These are phyloP conservation scores for Aspergillus sp. DNA, from an alignment of 2,329 filamentous ascomycete genomes.

Conservation along the genomic window DNA sequence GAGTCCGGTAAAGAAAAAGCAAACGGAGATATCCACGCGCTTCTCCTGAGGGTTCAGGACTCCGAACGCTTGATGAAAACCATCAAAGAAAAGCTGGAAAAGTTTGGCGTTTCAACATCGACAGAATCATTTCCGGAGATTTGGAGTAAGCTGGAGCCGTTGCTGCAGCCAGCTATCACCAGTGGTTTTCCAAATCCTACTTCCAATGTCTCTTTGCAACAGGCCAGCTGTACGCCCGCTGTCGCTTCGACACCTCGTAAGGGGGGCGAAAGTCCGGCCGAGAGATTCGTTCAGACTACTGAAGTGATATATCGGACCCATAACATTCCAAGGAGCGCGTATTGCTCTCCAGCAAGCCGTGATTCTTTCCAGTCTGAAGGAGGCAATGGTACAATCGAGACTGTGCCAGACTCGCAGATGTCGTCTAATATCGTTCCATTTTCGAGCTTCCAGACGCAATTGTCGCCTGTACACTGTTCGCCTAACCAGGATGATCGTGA, in stretches of 20 bases:
- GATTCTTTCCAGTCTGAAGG: not conserved
- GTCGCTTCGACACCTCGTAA: conserved; percentile 1
- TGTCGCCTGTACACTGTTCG: conserved; percentile 10
- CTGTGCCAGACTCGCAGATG: conserved; percentile 4
- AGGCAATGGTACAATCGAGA: not conserved
- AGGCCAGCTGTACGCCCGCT: not conserved
- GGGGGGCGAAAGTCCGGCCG: not conserved
- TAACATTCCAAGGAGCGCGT: conserved; percentile 8
- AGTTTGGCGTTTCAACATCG: conserved; percentile 8
- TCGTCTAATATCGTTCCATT: conserved; percentile 26
- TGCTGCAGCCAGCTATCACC: conserved; percentile 6
- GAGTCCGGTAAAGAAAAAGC: conserved; percentile 15
- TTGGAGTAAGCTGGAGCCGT: conserved; percentile 14
- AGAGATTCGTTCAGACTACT: conserved; percentile 8
- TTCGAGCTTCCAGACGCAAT: conserved; percentile 19
- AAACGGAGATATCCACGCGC: conserved; percentile 17
- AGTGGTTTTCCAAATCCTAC: not conserved
- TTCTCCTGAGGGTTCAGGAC: conserved; percentile 19
- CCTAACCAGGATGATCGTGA: conserved; percentile 13
- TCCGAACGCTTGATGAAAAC: conserved; percentile 18
- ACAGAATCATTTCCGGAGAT: conserved; percentile 13
- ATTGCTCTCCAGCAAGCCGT: conserved; percentile 5
- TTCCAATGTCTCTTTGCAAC: not conserved
- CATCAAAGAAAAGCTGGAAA: conserved; percentile 14
- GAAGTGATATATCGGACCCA: conserved; percentile 14